phyloP scores from a whole-genome alignment of 352 stramenopile genomes.

The Phytophthora chlamydospora region DNA sequence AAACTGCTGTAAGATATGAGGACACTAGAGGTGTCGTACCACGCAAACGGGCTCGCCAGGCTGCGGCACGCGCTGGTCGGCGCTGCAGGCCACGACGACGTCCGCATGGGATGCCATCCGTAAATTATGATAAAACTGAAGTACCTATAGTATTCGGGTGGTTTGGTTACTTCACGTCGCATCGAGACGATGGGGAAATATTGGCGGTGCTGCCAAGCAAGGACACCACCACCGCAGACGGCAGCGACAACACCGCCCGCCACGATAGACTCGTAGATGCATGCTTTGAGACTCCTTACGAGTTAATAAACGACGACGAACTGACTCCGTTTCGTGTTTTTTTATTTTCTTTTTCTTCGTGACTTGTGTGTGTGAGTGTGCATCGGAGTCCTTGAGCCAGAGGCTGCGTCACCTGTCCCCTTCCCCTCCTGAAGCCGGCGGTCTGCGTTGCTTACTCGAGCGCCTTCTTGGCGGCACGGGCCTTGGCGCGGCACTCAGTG shows the following conservation, averaged over 20 bases:
- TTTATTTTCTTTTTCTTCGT: constrained; percentile 29
- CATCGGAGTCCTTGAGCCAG: constrained; percentile 1
- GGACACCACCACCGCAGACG: background rate
- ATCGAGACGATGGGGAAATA: background rate
- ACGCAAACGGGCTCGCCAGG: constrained; percentile 51
- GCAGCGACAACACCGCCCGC: background rate
- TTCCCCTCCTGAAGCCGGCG: constrained; percentile 7
- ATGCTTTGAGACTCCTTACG: too few species aligned
- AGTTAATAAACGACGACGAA: constrained; percentile 17
- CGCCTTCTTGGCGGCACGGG: constrained; percentile 68
- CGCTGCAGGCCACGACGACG: constrained; percentile 31
- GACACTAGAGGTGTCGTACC: constrained; percentile 24
- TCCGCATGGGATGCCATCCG: constrained; percentile 13
- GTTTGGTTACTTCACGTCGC: constrained; percentile 14
- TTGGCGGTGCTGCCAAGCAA: constrained; percentile 3
- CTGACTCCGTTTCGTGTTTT: constrained; percentile 26
- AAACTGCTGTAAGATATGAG: background rate
- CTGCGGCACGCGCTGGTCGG: constrained; percentile 40
- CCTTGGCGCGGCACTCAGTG: constrained; percentile 70
- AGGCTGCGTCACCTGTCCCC: too few species aligned
- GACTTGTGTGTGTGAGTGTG: constrained; percentile 2
- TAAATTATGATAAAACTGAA: background rate
- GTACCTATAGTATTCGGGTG: background rate
- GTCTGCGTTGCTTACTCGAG: constrained; percentile 50
- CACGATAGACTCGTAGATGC: too few species aligned